Evolutionary conservation across 2,329 filamentous ascomycete genomes (phyloP), one percentile per base, ranked within the genome.

Genomic region (Kalaharituber pfeilii): DNA sequence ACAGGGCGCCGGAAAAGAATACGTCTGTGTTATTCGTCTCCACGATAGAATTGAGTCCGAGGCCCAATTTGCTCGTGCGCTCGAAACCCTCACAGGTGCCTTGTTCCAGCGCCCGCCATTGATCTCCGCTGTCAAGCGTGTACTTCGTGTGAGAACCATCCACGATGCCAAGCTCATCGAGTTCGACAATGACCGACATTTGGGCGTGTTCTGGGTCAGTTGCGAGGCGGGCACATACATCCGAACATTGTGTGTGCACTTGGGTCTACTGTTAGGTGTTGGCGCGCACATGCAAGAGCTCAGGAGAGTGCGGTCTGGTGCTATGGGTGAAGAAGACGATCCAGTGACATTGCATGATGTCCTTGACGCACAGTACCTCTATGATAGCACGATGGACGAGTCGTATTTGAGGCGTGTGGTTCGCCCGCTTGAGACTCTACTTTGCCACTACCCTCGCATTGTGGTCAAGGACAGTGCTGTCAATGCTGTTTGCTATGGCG

Each of bases 191-290:
- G 89, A 96, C 66, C 82, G 91, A 65, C 88, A 96, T 70, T 78
- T 98, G 33, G 91, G 85, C 70, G 89, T 96, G 54, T 98, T 98
- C 78, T 96, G 91, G 89, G 91, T 96, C 64, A 94, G 86, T 72
- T 98, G 91, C 71, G 91, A 98, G 73, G 91, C 87, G 55, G 91
- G 91, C 69, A 98, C 91, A 60, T 98, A 98, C 71, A 96, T 98
- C 69, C 85, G 91, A 75, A 98, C 91, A 33, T 81, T 98, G 49
- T 96, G 91, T 71, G 89, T 96, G 44, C 91, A 96, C 72, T 71
- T 98, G 63, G 85, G 86, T 70, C 71, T 83, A 57, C 66, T 83
- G 56, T 72, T 82, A 28, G 80, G 89, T 68, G 87, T 94, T 56
- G 89, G 89, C 63, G 91, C 86, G 52, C 87, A 96, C 74, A 96